Conservation (phyloP, 129 eudicot species). For the Tanacetum coccineum region DNA sequence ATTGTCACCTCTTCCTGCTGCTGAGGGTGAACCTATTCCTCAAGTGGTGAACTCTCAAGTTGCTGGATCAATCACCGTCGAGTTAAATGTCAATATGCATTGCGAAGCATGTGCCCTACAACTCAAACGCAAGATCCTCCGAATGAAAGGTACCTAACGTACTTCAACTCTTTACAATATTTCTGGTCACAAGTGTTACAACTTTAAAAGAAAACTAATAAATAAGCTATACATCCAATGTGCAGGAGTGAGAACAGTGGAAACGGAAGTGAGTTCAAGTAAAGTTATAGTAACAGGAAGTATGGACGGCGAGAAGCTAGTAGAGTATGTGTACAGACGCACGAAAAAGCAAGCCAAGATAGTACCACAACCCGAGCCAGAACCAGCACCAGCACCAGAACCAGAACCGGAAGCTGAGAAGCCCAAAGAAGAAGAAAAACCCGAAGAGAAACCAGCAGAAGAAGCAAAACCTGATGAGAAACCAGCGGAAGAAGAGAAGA, state of each 20-base stretch:
- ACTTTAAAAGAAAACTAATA: neutral
- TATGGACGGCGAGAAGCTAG: constrained; percentile 77
- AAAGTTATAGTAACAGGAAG: constrained; percentile 91
- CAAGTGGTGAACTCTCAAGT: constrained; percentile 78
- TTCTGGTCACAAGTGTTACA: neutral
- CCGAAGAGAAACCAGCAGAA: constrained; percentile 33
- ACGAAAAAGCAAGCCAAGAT: constrained; percentile 84
- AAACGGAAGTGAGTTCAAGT: constrained; percentile 72
- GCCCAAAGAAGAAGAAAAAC: constrained; percentile 43
- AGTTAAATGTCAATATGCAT: constrained; percentile 85
- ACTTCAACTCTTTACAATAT: neutral
- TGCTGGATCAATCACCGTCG: constrained; percentile 63
- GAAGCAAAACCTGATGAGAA: constrained; percentile 37
- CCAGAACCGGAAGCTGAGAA: constrained; percentile 29
- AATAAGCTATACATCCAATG: neutral
- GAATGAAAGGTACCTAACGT: constrained; percentile 74
- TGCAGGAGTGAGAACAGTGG: constrained; percentile 87
- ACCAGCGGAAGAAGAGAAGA: constrained; percentile 25
- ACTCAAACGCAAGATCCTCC: constrained; percentile 86
- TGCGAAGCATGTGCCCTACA: constrained; percentile 92
- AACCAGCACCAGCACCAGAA: constrained; percentile 31
- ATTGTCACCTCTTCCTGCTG: constrained; percentile 80
- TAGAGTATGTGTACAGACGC: constrained; percentile 77
- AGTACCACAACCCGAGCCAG: constrained; percentile 79
- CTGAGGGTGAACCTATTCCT: constrained; percentile 82